Conservation (phyloP, 257 asterid genomes). For the Ballota nigra region DNA sequence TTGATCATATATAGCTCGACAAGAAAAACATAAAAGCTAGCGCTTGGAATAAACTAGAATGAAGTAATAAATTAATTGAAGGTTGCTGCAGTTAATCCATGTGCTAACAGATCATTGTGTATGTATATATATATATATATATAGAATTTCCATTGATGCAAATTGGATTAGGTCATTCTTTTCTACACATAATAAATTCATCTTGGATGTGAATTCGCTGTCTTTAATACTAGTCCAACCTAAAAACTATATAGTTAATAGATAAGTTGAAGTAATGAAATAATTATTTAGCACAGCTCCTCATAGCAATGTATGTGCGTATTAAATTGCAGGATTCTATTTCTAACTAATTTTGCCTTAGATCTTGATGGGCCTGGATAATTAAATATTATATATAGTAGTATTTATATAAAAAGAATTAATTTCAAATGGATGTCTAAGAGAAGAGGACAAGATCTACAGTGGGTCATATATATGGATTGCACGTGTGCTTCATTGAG, state of each 20-base stretch:
- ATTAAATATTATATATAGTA: neutral
- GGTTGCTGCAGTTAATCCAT: neutral
- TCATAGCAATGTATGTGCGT: neutral
- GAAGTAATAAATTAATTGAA: neutral
- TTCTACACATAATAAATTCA: neutral
- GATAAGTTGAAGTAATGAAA: neutral
- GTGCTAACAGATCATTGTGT: neutral
- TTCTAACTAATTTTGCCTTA: neutral
- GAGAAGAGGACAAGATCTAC: slow-evolving; percentile 16
- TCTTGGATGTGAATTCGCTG: neutral
- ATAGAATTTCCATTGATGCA: neutral
- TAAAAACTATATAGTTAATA: neutral
- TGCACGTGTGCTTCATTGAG: slow-evolving; percentile 30
- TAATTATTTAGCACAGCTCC: slow-evolving; percentile 12
- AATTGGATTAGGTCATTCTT: neutral
- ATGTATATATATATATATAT: neutral
- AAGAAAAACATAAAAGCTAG: neutral
- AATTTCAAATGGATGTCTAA: neutral
- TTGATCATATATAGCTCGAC: neutral
- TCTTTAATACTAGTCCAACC: neutral
- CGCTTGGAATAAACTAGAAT: too few relatives aligned
- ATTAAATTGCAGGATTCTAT: neutral
- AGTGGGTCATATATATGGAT: neutral
- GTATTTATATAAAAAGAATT: neutral
- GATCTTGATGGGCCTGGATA: neutral